These are phyloP conservation scores for Papiliotrema laurentii DNA, from an alignment of 1,284 basidiomycete genomes.

Conservation along the genomic window DNA sequence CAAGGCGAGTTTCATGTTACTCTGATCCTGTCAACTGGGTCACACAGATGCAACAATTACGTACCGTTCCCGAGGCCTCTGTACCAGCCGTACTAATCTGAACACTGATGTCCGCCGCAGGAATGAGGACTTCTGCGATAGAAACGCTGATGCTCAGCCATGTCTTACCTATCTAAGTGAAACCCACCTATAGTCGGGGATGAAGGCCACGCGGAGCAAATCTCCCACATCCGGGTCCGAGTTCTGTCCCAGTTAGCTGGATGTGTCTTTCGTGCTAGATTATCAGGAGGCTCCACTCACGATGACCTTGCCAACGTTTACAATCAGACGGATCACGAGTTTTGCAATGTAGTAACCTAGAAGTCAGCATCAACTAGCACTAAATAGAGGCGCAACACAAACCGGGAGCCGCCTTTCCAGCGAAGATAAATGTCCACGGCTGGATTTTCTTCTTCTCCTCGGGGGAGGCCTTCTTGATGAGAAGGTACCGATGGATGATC, in stretches of 20 bases:
- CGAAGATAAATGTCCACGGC: conserved; percentile 65
- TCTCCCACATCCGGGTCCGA: conserved; percentile 79
- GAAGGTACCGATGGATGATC: conserved; percentile 79
- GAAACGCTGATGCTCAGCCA: conserved; percentile 53
- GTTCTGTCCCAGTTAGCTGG: conserved; percentile 52
- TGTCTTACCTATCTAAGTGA: neutral
- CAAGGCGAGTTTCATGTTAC: conserved; percentile 76
- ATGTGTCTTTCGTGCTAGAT: neutral
- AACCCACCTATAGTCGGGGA: conserved; percentile 58
- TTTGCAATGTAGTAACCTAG: conserved; percentile 51
- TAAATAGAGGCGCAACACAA: conserved; percentile 6
- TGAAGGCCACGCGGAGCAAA: conserved; percentile 75
- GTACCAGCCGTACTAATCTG: conserved; percentile 94
- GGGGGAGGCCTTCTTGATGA: conserved; percentile 69
- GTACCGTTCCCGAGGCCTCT: conserved; percentile 54
- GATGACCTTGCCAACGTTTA: conserved; percentile 77
- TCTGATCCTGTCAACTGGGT: conserved; percentile 9
- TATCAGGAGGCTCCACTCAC: conserved; percentile 16
- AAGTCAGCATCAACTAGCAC: neutral
- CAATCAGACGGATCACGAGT: conserved; percentile 81
- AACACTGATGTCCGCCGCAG: conserved; percentile 83
- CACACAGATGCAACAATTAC: conserved; percentile 1
- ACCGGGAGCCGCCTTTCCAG: conserved; percentile 57
- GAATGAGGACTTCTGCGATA: conserved; percentile 82
- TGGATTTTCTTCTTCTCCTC: conserved; percentile 73